Percentiles rank a stretch among this genome's conserved stretches.
These are phyloP conservation scores for Verticillium dahliae DNA, from an alignment of 2,329 filamentous ascomycete genomes.

Conservation along the genomic window DNA sequence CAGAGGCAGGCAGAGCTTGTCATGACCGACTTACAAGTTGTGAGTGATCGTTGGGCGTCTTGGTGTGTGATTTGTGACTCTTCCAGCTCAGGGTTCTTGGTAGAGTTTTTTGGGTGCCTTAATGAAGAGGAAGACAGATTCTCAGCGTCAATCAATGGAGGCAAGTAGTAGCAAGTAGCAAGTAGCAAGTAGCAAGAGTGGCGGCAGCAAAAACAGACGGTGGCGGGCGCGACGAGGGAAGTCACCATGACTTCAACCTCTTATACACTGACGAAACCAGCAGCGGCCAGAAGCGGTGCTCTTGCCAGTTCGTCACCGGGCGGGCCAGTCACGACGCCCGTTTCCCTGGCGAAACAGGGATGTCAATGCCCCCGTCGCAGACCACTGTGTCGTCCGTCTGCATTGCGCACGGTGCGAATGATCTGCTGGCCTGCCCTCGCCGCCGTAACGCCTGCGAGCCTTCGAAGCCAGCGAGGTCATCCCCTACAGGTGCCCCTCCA, in stretches of 20 bases:
- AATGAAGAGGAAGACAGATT: background rate
- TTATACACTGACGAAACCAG: conserved; percentile 2
- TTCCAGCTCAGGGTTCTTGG: background rate
- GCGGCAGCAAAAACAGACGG: background rate
- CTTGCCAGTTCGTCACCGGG: background rate
- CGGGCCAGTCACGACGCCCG: conserved; percentile 1
- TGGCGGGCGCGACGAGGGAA: background rate
- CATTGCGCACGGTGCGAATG: background rate
- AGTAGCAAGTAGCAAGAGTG: too few species aligned
- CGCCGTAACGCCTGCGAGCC: background rate
- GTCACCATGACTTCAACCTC: background rate
- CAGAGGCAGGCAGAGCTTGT: background rate
- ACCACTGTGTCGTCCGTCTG: background rate
- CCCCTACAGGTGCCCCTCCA: background rate
- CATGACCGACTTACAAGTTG: background rate
- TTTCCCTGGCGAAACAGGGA: conserved; percentile 1
- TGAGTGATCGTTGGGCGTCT: background rate
- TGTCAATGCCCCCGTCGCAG: background rate
- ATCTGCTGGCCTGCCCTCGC: background rate
- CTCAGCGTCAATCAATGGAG: background rate
- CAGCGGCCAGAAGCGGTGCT: background rate
- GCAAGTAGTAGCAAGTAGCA: too few species aligned
- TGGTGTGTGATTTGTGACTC: background rate
- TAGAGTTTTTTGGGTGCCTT: background rate
- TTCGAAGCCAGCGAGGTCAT: background rate